phyloP scores from a whole-genome alignment of 2,329 filamentous ascomycete genomes.

The Ophiosphaerella korrae region DNA sequence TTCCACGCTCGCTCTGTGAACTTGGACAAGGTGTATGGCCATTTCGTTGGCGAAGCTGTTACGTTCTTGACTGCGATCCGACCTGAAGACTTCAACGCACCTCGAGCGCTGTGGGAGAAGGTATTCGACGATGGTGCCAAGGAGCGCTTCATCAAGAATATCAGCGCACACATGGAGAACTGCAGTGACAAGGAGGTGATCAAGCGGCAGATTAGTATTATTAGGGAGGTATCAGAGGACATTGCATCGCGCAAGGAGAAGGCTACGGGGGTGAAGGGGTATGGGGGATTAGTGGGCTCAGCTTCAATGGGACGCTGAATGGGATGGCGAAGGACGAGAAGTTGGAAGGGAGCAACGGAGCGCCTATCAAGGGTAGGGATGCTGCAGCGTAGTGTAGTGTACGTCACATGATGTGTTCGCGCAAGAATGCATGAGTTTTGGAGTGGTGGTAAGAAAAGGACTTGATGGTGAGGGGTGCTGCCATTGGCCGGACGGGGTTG shows the following conservation, averaged over 20 bases:
- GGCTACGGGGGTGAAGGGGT: slow-evolving; percentile 66
- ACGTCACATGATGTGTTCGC: too few species aligned
- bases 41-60: slow-evolving; percentile 56
- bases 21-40: slow-evolving; percentile 56
- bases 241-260: slow-evolving; percentile 65
- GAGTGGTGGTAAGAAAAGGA: too few species aligned
- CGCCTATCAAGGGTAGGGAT: slow-evolving; percentile 53
- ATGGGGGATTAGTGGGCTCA: slow-evolving; percentile 61
- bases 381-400: slow-evolving; percentile 2
- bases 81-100: slow-evolving; percentile 61
- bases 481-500: too few species aligned
- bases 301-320: slow-evolving; percentile 67
- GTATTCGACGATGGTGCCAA: slow-evolving; percentile 65
- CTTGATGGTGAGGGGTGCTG: too few species aligned
- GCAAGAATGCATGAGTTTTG: too few species aligned
- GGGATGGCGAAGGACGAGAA: slow-evolving; percentile 60
- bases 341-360: slow-evolving; percentile 55
- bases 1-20: slow-evolving; percentile 55
- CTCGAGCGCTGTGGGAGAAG: slow-evolving; percentile 64
- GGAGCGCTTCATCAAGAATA: slow-evolving; percentile 64
- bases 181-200: slow-evolving; percentile 65
- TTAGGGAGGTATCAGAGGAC: slow-evolving; percentile 65
- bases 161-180: slow-evolving; percentile 65
- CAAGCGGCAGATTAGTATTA: slow-evolving; percentile 69
- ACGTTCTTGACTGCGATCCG: slow-evolving; percentile 59